A percentile compares a stretch with the other conserved stretches of the same genome.
phyloP scores from a whole-genome alignment of 306 rosid genomes.

The Parietaria judaica region DNA sequence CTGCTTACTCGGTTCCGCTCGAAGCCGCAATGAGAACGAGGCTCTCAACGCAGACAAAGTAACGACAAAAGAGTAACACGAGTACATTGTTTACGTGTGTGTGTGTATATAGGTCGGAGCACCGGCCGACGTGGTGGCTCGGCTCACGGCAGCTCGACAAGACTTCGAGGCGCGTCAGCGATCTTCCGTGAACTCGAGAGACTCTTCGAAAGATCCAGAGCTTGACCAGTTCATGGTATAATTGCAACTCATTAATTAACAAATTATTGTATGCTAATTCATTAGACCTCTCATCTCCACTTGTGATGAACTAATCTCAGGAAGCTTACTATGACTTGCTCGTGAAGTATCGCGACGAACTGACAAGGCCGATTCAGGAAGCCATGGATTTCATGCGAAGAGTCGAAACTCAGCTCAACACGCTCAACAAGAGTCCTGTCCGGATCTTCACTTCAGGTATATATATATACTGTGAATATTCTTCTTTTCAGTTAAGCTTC shows the following conservation, averaged over 20 bases:
- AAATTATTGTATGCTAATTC: neutral
- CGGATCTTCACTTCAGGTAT: constrained; percentile 64
- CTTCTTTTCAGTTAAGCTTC: neutral
- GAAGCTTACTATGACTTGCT: constrained; percentile 94
- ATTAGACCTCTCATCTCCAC: neutral
- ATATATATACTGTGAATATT: neutral
- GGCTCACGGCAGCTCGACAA: constrained; percentile 55
- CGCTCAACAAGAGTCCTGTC: constrained; percentile 58
- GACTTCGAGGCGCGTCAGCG: constrained; percentile 76
- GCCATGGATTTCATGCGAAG: constrained; percentile 95
- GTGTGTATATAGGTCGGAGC: constrained; percentile 63
- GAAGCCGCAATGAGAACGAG: too few species aligned
- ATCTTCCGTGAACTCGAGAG: constrained; percentile 53
- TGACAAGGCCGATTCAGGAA: constrained; percentile 87
- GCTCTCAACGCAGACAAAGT: too few species aligned
- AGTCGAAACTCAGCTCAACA: constrained; percentile 71
- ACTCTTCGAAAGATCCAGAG: constrained; percentile 73
- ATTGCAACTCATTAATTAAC: neutral
- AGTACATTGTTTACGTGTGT: neutral
- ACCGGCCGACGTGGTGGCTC: constrained; percentile 78
- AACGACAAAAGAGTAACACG: too few species aligned
- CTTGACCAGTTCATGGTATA: constrained; percentile 94
- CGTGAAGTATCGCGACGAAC: constrained; percentile 86
- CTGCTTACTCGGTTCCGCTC: too few species aligned
- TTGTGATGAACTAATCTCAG: constrained; percentile 19